phyloP scores from a whole-genome alignment of 805 yeast genomes.

The Cyberlindnera nakhonratchasimensis region DNA sequence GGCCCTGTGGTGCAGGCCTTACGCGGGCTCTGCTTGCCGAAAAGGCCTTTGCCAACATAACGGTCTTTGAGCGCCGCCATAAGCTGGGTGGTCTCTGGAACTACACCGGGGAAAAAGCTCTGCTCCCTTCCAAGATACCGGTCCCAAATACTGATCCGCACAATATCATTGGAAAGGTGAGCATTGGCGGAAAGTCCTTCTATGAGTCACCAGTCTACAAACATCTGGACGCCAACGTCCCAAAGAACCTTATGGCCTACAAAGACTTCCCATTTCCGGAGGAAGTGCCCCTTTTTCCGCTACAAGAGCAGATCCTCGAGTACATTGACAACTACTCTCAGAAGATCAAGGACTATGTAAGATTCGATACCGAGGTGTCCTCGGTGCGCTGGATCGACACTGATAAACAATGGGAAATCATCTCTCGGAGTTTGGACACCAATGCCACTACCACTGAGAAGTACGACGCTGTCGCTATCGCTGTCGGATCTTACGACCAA shows the following conservation, averaged over 20 bases:
- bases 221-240: constrained; percentile 66
- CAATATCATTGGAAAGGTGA: constrained; percentile 18
- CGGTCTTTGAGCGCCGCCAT: constrained; percentile 56
- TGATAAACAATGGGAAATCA: constrained; percentile 42
- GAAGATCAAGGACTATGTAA: constrained; percentile 38
- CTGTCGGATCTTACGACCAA: constrained; percentile 60
- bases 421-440: constrained; percentile 31
- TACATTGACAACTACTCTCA: constrained; percentile 58
- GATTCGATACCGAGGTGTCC: constrained; percentile 46
- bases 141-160: constrained; percentile 33
- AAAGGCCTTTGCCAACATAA: constrained; percentile 40
- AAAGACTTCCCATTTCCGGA: constrained; percentile 47
- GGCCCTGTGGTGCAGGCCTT: constrained; percentile 68
- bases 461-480: constrained; percentile 61
- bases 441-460: constrained; percentile 26
- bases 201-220: constrained; percentile 61
- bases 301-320: constrained; percentile 53
- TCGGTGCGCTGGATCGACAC: constrained; percentile 30
- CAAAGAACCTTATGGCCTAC: constrained; percentile 63
- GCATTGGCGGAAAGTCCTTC: constrained; percentile 28
- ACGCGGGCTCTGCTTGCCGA: constrained; percentile 62
- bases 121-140: constrained; percentile 3
- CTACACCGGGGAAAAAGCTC: constrained; percentile 30
- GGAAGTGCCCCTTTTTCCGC: constrained; percentile 51
- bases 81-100: constrained; percentile 83